These are phyloP conservation scores for Diaporthe eres DNA, from an alignment of 2,329 filamentous ascomycete genomes.

Conservation along the genomic window DNA sequence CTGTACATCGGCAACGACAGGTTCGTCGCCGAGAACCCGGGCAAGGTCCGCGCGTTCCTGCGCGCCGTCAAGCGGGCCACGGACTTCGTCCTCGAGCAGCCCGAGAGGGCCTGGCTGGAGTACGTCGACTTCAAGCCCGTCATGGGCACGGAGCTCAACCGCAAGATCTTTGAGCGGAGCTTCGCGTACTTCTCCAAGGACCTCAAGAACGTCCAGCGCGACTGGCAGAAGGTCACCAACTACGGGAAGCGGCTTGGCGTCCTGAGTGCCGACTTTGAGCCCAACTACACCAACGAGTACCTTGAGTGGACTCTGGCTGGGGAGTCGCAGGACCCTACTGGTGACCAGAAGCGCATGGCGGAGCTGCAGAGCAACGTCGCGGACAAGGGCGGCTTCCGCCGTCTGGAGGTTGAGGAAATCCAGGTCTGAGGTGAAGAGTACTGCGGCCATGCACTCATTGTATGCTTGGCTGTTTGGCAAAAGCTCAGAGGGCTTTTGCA, in stretches of 20 bases:
- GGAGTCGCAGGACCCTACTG: constrained; percentile 76
- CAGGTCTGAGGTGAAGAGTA: not conserved
- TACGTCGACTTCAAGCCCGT: constrained; percentile 81
- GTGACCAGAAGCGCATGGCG: constrained; percentile 82
- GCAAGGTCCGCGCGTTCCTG: constrained; percentile 77
- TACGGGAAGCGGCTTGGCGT: constrained; percentile 83
- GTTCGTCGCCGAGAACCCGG: constrained; percentile 77
- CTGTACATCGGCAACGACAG: constrained; percentile 84
- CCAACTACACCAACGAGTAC: constrained; percentile 83
- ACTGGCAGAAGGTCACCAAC: constrained; percentile 83
- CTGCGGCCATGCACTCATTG: not conserved
- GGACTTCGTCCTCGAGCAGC: constrained; percentile 77
- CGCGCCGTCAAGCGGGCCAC: constrained; percentile 81
- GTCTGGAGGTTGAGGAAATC: constrained; percentile 47
- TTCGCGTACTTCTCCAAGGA: constrained; percentile 83
- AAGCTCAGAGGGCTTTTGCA: not conserved
- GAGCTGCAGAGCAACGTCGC: constrained; percentile 78
- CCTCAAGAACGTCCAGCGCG: constrained; percentile 79
- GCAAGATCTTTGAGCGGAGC: constrained; percentile 84
- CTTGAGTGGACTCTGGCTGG: constrained; percentile 75
- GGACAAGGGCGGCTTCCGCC: constrained; percentile 73
- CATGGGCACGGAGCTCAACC: constrained; percentile 78
- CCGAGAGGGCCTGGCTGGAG: constrained; percentile 74
- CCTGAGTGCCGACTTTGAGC: constrained; percentile 71
- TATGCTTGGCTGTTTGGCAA: not conserved